Base-by-base conservation (phyloP, 2,329 filamentous ascomycete species). In the Xylariaceae sp. region DNA sequence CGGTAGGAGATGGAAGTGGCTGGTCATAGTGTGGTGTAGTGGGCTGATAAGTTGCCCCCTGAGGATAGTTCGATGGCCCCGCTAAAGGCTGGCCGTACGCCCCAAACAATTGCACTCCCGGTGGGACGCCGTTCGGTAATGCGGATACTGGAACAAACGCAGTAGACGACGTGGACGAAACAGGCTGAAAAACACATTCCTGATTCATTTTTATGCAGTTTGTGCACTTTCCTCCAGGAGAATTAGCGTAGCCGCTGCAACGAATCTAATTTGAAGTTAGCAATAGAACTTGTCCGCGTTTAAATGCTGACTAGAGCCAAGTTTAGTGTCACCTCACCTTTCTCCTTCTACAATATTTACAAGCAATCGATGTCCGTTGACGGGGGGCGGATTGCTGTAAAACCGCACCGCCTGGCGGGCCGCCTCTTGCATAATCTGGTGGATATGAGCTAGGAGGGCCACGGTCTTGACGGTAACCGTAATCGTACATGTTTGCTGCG, bases 151-250 rank as follows among this genome's bases (percentile, higher is more conserved):
- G 81, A 11, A 84, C 80, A 57, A 84, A 84, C 1, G 81, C 81
- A 1, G 81, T 81, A 4, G 79, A 80, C 32, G 78, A 77, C 9
- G 80, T 78, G 0, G 78, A 80, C 3, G 79, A 82, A 1, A 84
- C 82, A 0, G 81, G 82, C 62, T 84, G 81, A 54, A 85, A 84
- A 11, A 84, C 76, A 55, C 82, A 85, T 56, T 85, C 81, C 60
- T 84, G 82, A 42, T 82, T 81, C 71, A 84, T 83, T 57, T 83
- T 81, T 32, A 81, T 80, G 62, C 82, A 85, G 61, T 84, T 85
- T 49, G 81, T 78, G 60, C 82, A 85, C 59, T 84, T 83, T 9
- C 81, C 82, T 16, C 81, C 81, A 0, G 79, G 78, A 0, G 80
- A 81, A 57, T 81, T 83, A 53, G 81, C 78, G 58, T 84, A 84